Percentiles rank a stretch among this genome's conserved stretches.
These are phyloP conservation scores for Colletotrichum acutatum DNA, from an alignment of 2,329 filamentous ascomycete genomes.

Conservation along the genomic window DNA sequence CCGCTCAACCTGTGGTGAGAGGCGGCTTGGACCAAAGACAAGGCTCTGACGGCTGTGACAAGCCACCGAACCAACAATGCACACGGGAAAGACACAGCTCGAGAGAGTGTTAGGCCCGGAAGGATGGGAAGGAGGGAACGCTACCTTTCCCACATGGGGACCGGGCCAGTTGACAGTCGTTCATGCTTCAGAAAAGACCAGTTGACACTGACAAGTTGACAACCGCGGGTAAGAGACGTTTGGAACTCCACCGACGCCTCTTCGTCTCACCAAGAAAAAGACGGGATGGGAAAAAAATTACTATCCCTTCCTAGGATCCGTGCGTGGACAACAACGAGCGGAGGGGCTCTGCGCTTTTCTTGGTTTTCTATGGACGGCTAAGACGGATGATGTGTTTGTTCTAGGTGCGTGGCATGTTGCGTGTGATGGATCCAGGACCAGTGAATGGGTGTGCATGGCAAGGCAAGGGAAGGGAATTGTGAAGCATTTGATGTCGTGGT, in stretches of 20 bases:
- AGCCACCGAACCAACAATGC: background rate
- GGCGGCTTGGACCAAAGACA: background rate
- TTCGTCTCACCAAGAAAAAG: background rate
- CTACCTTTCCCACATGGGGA: background rate
- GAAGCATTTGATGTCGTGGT: constrained; percentile 21
- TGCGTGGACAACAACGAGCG: background rate
- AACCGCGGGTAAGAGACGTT: background rate
- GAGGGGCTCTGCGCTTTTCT: background rate
- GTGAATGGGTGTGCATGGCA: background rate
- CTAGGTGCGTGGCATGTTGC: background rate
- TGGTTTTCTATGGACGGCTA: background rate
- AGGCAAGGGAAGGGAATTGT: background rate
- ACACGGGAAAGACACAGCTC: too few species aligned
- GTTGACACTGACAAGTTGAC: constrained; percentile 6
- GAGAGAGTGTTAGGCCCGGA: background rate
- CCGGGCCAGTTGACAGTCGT: background rate
- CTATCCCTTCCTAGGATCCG: background rate
- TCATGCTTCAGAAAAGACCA: background rate
- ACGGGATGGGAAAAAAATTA: constrained; percentile 23
- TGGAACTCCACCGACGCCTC: constrained; percentile 2
- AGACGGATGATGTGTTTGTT: background rate
- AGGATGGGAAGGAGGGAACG: background rate
- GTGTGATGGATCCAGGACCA: background rate
- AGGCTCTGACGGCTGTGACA: constrained; percentile 3
- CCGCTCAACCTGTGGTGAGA: background rate